Conservation (phyloP, 805 yeast genomes). For the Metschnikowia henanensis region DNA sequence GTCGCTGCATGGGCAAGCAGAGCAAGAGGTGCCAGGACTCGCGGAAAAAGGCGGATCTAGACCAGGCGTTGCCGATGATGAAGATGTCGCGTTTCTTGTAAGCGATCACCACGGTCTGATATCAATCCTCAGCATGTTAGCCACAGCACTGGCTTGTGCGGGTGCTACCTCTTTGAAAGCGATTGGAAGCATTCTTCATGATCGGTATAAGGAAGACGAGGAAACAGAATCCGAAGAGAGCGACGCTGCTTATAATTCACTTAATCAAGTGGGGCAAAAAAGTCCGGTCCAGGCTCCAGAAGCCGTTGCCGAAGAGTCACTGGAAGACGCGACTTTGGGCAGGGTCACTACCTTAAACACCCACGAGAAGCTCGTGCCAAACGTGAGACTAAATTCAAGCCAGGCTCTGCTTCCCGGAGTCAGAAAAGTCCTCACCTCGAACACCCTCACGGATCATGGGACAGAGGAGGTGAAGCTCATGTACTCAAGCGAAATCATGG, state of each 20-base stretch:
- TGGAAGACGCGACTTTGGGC: not conserved
- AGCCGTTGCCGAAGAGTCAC: not conserved
- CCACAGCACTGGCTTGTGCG: slow-evolving; percentile 31
- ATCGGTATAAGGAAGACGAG: slow-evolving; percentile 2
- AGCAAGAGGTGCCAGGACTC: not conserved
- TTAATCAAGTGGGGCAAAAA: not conserved
- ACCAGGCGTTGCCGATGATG: slow-evolving; percentile 20
- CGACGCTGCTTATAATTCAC: not conserved
- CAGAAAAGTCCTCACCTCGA: not conserved
- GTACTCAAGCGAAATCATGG: slow-evolving; percentile 7
- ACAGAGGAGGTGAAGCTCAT: slow-evolving; percentile 1
- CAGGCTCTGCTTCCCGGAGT: not conserved
- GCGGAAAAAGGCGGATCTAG: not conserved
- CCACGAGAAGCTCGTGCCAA: not conserved
- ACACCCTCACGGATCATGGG: not conserved
- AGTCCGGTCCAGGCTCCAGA: not conserved
- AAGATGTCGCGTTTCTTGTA: slow-evolving; percentile 29
- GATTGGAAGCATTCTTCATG: slow-evolving; percentile 12
- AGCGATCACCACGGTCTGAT: slow-evolving; percentile 25
- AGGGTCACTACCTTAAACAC: not conserved
- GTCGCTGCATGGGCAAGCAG: slow-evolving; percentile 8
- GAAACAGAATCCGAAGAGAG: not conserved
- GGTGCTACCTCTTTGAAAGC: slow-evolving; percentile 23
- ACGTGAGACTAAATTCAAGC: not conserved
- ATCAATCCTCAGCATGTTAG: slow-evolving; percentile 28